These are phyloP conservation scores for Ceratocystiopsis minuta DNA, from an alignment of 2,329 filamentous ascomycete species.

Conservation along the genomic window DNA sequence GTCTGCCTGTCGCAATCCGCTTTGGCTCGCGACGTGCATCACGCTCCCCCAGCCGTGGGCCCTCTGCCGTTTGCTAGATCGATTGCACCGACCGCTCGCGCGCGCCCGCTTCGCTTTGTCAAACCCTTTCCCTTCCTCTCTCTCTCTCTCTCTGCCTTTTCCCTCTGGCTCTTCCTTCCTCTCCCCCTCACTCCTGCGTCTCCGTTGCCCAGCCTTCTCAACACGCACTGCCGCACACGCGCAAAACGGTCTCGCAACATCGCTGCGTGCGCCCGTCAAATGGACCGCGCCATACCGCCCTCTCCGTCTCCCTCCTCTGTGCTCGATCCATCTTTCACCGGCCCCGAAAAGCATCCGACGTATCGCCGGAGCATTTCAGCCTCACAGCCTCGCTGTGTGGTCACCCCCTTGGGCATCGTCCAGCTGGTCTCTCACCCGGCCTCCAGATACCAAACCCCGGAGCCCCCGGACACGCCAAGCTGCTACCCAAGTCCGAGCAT, in stretches of 20 bases:
- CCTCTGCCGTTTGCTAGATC: too few relatives aligned
- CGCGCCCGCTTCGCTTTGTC: too few relatives aligned
- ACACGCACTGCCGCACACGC: too few relatives aligned
- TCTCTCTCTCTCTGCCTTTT: background rate
- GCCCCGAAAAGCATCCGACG: conserved; percentile 22
- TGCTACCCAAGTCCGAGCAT: conserved; percentile 14
- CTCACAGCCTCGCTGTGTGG: conserved; percentile 13
- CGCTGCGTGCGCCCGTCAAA: conserved; percentile 4
- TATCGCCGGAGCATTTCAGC: conserved; percentile 19
- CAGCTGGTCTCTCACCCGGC: conserved; percentile 19
- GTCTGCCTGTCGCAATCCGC: too few relatives aligned
- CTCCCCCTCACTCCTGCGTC: background rate
- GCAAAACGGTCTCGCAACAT: too few relatives aligned
- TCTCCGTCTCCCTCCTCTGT: conserved; percentile 26
- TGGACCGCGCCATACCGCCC: conserved; percentile 23
- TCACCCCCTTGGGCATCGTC: conserved; percentile 12
- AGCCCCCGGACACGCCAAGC: conserved; percentile 12
- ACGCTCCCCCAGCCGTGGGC: too few relatives aligned
- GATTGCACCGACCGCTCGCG: too few relatives aligned
- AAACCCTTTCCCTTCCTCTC: background rate
- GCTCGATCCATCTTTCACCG: conserved; percentile 20
- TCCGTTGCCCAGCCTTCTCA: background rate
- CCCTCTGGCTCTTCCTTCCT: background rate
- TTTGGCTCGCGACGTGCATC: too few relatives aligned
- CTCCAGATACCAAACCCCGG: conserved; percentile 22